A percentile compares a stretch with the other conserved stretches of the same genome.
Conservation (phyloP, 768 basidiomycete species). For the Trametopsis cervina region DNA sequence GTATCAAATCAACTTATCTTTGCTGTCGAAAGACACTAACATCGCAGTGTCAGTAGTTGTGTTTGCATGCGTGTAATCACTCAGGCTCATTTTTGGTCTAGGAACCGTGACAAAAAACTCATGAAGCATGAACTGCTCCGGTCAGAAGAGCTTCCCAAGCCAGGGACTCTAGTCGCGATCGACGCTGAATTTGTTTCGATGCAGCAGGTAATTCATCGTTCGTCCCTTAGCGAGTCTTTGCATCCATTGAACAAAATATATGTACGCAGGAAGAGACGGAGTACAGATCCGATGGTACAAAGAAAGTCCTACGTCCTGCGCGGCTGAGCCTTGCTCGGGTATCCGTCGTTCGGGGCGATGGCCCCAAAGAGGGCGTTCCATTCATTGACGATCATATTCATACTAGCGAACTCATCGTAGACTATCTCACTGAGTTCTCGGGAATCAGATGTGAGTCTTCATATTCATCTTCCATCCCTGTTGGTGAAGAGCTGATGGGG, state of each 20-base stretch:
- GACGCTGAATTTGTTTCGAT: constrained; percentile 98
- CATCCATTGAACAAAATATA: no score
- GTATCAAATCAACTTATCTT: constrained; percentile 59
- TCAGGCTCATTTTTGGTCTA: constrained; percentile 22
- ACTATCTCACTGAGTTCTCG: constrained; percentile 95
- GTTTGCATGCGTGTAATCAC: neutral
- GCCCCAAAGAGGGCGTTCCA: constrained; percentile 71
- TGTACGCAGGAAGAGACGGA: constrained; percentile 82
- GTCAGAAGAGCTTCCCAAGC: constrained; percentile 70
- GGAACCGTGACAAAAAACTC: constrained; percentile 64
- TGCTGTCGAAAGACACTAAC: constrained; percentile 81
- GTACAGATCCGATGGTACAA: constrained; percentile 89
- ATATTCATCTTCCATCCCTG: no score
- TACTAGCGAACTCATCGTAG: constrained; percentile 90
- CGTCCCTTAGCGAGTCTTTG: no score
- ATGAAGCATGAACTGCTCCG: constrained; percentile 76
- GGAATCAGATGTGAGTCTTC: constrained; percentile 78
- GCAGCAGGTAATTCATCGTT: constrained; percentile 72
- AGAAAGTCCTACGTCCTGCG: constrained; percentile 86
- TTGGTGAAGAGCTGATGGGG: no score
- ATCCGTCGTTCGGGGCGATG: constrained; percentile 86
- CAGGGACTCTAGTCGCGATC: constrained; percentile 87
- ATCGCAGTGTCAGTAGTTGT: constrained; percentile 61
- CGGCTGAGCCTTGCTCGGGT: constrained; percentile 91
- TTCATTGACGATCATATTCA: constrained; percentile 99